Conservation (phyloP, 331 rosid genomes). For the Cydonia oblonga region DNA sequence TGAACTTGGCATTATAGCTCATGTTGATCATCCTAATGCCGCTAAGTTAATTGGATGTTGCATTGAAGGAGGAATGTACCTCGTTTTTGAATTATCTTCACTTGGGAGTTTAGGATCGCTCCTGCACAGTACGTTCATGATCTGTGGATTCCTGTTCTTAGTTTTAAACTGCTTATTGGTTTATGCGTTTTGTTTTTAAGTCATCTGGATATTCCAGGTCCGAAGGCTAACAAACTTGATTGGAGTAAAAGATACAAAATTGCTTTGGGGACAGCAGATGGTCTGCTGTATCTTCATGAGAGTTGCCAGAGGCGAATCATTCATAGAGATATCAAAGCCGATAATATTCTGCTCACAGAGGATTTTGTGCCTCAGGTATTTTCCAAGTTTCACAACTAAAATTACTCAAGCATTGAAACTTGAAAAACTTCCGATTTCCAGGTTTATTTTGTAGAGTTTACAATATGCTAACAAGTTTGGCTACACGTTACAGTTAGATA, state of each 20-base stretch:
- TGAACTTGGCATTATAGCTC: slow-evolving; percentile 65
- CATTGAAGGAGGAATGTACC: slow-evolving; percentile 55
- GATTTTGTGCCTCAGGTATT: slow-evolving; percentile 74
- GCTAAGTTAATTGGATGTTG: slow-evolving; percentile 69
- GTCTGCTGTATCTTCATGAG: slow-evolving; percentile 70
- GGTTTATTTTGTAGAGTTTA: too few relatives aligned
- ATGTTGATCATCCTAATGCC: slow-evolving; percentile 61
- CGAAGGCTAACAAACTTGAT: slow-evolving; percentile 27
- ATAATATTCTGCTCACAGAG: slow-evolving; percentile 61
- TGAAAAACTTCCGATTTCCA: too few relatives aligned
- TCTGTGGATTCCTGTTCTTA: background rate
- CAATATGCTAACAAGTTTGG: too few relatives aligned
- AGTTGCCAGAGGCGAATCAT: slow-evolving; percentile 56
- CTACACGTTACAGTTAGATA: too few relatives aligned
- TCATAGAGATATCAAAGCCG: slow-evolving; percentile 76
- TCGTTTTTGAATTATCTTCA: slow-evolving; percentile 56
- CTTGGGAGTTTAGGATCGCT: slow-evolving; percentile 65
- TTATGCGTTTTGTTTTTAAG: background rate
- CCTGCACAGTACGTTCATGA: slow-evolving; percentile 47
- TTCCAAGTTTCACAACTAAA: background rate
- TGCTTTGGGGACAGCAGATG: slow-evolving; percentile 57
- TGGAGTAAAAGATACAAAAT: slow-evolving; percentile 70
- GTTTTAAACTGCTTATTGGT: background rate
- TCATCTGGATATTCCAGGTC: slow-evolving; percentile 25
- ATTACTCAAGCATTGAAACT: too few relatives aligned